phyloP scores from a whole-genome alignment of 148 eudicot species.

The Suaeda aralocaspica region DNA sequence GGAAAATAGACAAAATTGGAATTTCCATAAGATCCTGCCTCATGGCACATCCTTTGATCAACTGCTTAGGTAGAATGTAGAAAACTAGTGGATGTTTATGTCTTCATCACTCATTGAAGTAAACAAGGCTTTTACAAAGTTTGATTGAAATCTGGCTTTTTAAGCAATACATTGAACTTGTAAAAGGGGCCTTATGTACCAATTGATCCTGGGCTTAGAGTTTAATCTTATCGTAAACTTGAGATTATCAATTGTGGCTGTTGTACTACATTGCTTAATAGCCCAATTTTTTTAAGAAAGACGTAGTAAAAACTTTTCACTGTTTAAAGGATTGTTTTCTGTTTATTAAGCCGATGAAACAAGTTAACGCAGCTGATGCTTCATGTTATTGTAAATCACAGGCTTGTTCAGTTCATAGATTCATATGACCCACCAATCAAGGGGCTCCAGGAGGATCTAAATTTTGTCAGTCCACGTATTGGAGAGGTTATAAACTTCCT shows the following conservation, averaged over 20 bases:
- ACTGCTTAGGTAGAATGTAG: not conserved
- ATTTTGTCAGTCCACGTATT: slow-evolving; percentile 98
- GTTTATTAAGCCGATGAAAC: not conserved
- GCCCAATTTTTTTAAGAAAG: not conserved
- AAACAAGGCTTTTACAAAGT: not conserved
- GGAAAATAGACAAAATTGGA: not conserved
- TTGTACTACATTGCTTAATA: not conserved
- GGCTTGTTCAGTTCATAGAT: slow-evolving; percentile 90
- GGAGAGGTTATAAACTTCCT: slow-evolving; percentile 70
- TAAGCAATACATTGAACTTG: not conserved
- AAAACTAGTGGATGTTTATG: not conserved
- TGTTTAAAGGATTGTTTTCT: not conserved
- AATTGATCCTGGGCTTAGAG: not conserved
- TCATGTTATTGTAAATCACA: slow-evolving; percentile 33
- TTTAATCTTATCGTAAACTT: not conserved
- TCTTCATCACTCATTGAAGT: not conserved
- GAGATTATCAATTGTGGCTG: not conserved
- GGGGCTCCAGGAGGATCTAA: slow-evolving; percentile 94
- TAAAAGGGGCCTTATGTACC: not conserved
- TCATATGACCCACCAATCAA: slow-evolving; percentile 92
- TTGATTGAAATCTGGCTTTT: not conserved
- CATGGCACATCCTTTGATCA: not conserved
- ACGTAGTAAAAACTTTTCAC: not conserved
- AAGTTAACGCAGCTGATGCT: slow-evolving; percentile 10
- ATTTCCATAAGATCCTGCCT: not conserved